Evolutionary conservation across 192 early-diverging fungal species (phyloP), one percentile per base, ranked within the genome.

Genomic region (Coemansia sp.): DNA sequence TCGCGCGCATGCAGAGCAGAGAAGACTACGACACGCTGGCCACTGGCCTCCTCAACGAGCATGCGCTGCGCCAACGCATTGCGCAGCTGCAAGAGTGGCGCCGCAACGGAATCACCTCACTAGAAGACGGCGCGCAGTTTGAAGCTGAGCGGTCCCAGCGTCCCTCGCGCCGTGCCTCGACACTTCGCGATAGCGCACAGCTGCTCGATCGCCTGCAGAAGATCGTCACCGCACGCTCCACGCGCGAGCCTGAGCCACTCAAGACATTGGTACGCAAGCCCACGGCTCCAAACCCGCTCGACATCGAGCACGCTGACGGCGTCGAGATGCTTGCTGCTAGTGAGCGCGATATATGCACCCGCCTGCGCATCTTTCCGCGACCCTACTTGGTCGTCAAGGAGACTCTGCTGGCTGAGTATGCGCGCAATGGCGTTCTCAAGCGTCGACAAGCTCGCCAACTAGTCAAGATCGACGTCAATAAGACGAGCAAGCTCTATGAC

Each of bases 361-460:
- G 82, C 6, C 74, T 99, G 51, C 89, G 94, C 36, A 89, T 99
- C 37, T 87, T 94, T 59, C 95, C 95, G 5, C 84, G 89, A 23
- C 89, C 95, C 7, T 99, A 99, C 62, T 75, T 98, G 55, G 90
- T 90, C 29, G 94, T 95, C 81, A 99, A 99, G 77, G 95, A 97
- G 48, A 89, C 91, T 5, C 84, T 97, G 51, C 78, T 99, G 38
- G 86, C 89, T 29, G 94, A 96, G 67, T 94, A 93, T 72, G 92
- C 90, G 6, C 87, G 86, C 21, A 84, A 78, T 9, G 95, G 94
- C 8, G 63, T 55, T 4, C 80, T 99, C 66, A 85, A 87, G 57
- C 85, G 93, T 53, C 86, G 91, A 51, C 88, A 91, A 64, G 92
- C 93, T 2, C 80, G 93, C n/a, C 86, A 91, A 51, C 71, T 99